Evolutionary conservation across 176 grass and related monocot genomes (phyloP), one percentile per base, ranked within the genome.

Genomic region (Areca catechu): DNA sequence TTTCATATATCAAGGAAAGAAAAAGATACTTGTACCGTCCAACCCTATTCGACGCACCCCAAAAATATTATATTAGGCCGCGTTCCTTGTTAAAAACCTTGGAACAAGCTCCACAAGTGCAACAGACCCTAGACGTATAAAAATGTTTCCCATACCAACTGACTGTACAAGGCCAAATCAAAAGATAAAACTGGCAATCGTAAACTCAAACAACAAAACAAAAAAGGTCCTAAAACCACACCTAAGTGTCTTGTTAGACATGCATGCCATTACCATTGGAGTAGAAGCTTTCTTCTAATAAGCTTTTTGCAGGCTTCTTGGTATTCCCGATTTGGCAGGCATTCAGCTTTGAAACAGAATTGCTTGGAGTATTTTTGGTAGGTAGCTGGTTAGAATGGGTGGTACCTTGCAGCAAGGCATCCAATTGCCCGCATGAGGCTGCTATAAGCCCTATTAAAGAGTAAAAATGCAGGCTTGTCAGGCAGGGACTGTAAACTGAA

Each of bases 351-450:
- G 34, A 62, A 19, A 70, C 10, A 47, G 52, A 27, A 63, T 63
- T 69, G 22, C 3, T 23, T 21, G 28, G 22, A 62, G 22, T 12
- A 49, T 63, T 73, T 48, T 57, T 61, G 15, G 27, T 16, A 4
- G 24, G 24, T 57, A 48, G 15, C 50, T 48, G 19, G 15, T 34
- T 64, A 28, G 37, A 7, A 17, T 48, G 58, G 60, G 19, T 60
- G 20, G 5, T 27, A 53, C 61, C 60, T 66, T 76, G 53, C 55
- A 82, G 60, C 56, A 82, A 21, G 24, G 47, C 20, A 18, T 65
- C 54, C 57, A 82, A 60, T 53, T 76, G 66, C 25, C 66, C 72
- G n/a, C 62, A 82, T 55, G 79, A 71, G 3, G 79, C 79, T 53
- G 79, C 79, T 48, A 82, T 50, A n/a, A 82, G 49, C 7, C 79